Base-by-base conservation (phyloP, 2,329 filamentous ascomycete species). In the Neofusicoccum parvum region DNA sequence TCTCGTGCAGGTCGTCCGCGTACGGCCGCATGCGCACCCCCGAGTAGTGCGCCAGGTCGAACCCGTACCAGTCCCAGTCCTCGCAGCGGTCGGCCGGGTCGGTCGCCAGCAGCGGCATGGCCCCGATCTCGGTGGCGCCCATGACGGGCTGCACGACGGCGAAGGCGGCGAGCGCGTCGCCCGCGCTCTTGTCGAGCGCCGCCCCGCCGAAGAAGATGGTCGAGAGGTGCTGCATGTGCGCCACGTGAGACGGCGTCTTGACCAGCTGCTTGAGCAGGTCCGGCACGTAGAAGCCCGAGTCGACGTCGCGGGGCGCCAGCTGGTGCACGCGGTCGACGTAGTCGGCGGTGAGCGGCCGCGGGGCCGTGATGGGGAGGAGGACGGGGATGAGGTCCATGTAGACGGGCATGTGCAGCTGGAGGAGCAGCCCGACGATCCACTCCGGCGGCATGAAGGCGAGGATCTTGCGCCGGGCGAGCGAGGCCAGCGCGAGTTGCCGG, bases 21-120 rank as follows among this genome's bases (percentile, higher is more conserved):
- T 36, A 53, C 27, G 50, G 27, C 32, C 23, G 27, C 50, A 53
- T 53, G 34, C 46, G 46, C 17, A 49, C 20, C n/a, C 45, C 95
- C 51, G 51, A 54, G n/a, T 23, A 34, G 17, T 54, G 51, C 27
- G 36, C 51, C 34, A 17, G 14, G 51, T 54, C 51, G 11, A 54
- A 10, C 4, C n/a, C 10, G 32, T 37, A 39, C 20, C 32, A 39
- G 12, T 54, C 51, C 51, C 51, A 54, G 51, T 54, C 32, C 6
- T 5, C 34, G 34, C 11, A 11, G 37, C 14, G 6, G 37, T 11
- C 37, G 37, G 37, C 11, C 37, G 37, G 27, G 6, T 53, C 49
- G 5, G 51, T 14, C 36, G 20, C 51, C 20, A 54, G 32, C 32
- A 54, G 51, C 51, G 51, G 51, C 14, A 54, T 37, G 27, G 20